These are phyloP conservation scores for Colletotrichum higginsianum DNA, from an alignment of 2,329 filamentous ascomycete genomes.

Conservation along the genomic window DNA sequence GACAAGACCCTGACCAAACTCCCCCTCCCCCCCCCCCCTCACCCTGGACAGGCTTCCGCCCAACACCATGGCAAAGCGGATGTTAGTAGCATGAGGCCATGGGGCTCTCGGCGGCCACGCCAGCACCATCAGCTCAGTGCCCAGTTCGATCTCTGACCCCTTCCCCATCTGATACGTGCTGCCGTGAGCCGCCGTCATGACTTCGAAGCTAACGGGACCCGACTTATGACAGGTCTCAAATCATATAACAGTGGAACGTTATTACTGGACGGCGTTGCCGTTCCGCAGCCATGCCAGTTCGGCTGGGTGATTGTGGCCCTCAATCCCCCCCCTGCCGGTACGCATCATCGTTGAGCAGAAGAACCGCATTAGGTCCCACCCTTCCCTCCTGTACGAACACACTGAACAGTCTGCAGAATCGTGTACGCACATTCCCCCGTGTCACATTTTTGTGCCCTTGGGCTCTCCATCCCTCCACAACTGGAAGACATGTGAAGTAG, in stretches of 20 bases:
- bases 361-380: background rate
- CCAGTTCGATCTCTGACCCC: background rate
- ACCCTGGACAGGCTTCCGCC: too few species aligned
- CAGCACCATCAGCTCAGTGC: background rate
- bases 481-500: background rate
- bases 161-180: background rate
- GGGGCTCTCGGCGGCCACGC: background rate
- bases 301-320: background rate
- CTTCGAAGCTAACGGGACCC: background rate
- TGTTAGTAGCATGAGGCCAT: background rate
- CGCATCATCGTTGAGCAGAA: background rate
- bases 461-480: too few species aligned
- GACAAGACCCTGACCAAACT: background rate
- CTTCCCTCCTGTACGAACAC: background rate
- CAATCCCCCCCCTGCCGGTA: background rate
- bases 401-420: background rate
- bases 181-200: background rate
- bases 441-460: too few species aligned
- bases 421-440: too few species aligned
- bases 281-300: background rate
- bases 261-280: background rate
- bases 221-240: constrained; percentile 15
- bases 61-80: background rate
- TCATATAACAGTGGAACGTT: background rate
- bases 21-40: background rate